Conservation (phyloP, 306 rosid genomes). For the Prinsepia uniflora region DNA sequence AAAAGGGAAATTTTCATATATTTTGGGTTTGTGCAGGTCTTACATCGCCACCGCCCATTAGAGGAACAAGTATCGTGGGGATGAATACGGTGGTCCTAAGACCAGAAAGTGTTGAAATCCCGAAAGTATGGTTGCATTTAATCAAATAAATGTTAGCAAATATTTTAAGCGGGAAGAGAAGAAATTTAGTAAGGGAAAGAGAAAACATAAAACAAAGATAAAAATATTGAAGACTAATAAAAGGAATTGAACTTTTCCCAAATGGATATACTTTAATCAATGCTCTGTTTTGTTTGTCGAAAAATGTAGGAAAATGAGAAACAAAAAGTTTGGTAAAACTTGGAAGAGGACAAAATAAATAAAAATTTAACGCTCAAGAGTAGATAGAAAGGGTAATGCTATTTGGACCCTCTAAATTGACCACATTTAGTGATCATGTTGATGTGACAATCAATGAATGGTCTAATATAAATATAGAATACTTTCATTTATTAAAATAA, state of each 20-base stretch:
- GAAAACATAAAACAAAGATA: not conserved
- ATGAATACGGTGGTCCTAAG: constrained; percentile 65
- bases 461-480: too few species aligned
- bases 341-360: not conserved
- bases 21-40: not conserved
- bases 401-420: too few species aligned
- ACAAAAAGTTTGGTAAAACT: not conserved
- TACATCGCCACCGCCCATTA: constrained; percentile 95
- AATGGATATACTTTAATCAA: not conserved
- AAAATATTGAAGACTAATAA: not conserved
- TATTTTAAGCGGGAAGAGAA: not conserved
- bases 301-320: not conserved
- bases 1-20: not conserved
- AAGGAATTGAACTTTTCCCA: not conserved
- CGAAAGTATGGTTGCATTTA: constrained; percentile 46
- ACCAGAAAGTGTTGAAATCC: constrained; percentile 82
- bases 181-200: not conserved
- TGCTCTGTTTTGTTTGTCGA: not conserved
- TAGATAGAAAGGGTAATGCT: not conserved
- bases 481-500: too few species aligned
- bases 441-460: too few species aligned
- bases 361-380: not conserved
- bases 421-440: too few species aligned
- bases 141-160: not conserved
- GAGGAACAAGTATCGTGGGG: constrained; percentile 56